phyloP scores from a whole-genome alignment of 202 grass and related monocot species.

The Panicum virgatum region DNA sequence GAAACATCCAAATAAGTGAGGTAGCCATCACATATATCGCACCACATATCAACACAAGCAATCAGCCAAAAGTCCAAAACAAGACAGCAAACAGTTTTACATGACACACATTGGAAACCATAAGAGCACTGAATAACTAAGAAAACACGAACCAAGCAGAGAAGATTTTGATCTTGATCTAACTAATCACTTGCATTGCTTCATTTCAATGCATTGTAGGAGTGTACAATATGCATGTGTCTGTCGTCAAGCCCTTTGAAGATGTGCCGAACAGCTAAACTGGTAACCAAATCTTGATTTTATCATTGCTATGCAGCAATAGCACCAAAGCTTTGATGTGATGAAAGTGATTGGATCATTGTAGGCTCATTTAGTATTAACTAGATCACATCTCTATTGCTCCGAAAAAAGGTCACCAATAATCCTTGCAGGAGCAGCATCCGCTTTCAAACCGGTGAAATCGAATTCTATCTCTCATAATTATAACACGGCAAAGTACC shows the following conservation, averaged over 20 bases:
- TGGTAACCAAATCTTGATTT: constrained; percentile 13
- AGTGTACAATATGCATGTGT: constrained; percentile 21
- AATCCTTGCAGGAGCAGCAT: constrained; percentile 73
- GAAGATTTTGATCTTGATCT: constrained; percentile 26
- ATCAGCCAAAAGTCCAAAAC: constrained; percentile 32
- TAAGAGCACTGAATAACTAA: constrained; percentile 20
- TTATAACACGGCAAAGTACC: constrained; percentile 55
- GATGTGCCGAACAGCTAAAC: not conserved
- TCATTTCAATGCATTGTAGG: not conserved
- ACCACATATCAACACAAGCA: constrained; percentile 22
- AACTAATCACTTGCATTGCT: constrained; percentile 14
- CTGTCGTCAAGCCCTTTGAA: constrained; percentile 19
- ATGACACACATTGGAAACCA: not conserved
- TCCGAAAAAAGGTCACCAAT: constrained; percentile 50
- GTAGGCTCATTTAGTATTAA: constrained; percentile 10
- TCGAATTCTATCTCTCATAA: constrained; percentile 64
- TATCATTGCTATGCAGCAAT: constrained; percentile 12
- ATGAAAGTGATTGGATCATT: constrained; percentile 10
- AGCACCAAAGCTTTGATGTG: constrained; percentile 6
- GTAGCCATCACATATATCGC: not conserved
- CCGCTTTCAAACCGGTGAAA: constrained; percentile 74
- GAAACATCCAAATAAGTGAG: constrained; percentile 6
- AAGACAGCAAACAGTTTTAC: constrained; percentile 29
- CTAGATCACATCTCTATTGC: constrained; percentile 32
- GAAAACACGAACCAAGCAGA: constrained; percentile 31